These are phyloP conservation scores for Tolypocladium pustulatum DNA, from an alignment of 2,329 filamentous ascomycete species.

Conservation along the genomic window DNA sequence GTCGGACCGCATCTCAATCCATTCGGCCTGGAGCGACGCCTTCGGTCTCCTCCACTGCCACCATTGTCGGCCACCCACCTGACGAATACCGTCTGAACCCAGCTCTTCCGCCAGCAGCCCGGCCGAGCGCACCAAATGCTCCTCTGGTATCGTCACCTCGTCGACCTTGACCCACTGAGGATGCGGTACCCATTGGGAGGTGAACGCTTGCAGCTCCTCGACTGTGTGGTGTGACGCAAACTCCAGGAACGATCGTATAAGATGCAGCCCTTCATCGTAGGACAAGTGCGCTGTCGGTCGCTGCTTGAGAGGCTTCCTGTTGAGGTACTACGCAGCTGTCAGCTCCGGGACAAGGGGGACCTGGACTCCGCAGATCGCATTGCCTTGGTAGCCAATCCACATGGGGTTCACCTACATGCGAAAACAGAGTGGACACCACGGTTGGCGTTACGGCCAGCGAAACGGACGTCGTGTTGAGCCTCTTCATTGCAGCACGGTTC, in stretches of 20 bases:
- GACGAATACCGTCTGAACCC: constrained; percentile 62
- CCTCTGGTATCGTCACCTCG: constrained; percentile 51
- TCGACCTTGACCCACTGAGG: constrained; percentile 82
- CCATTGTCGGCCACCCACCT: constrained; percentile 75
- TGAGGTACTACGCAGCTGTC: constrained; percentile 54
- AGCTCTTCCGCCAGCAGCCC: constrained; percentile 60
- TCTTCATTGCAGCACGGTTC: constrained; percentile 25
- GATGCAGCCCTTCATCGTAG: constrained; percentile 83
- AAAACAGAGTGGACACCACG: constrained; percentile 75
- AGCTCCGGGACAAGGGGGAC: neutral
- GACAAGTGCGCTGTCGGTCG: constrained; percentile 86
- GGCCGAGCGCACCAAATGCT: constrained; percentile 57
- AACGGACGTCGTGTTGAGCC: constrained; percentile 70
- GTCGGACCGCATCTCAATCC: constrained; percentile 91
- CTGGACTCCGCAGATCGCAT: neutral
- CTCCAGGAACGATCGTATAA: constrained; percentile 76
- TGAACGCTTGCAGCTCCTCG: constrained; percentile 89
- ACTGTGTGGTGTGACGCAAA: constrained; percentile 84
- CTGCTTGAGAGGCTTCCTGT: constrained; percentile 62
- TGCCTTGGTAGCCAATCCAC: neutral
- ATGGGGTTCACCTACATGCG: constrained; percentile 52
- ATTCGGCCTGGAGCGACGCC: constrained; percentile 66
- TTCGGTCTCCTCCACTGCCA: constrained; percentile 75
- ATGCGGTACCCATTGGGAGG: constrained; percentile 79
- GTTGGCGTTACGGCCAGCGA: constrained; percentile 78